Conservation (phyloP, 495 filamentous ascomycete species). For the Podospora sp. region DNA sequence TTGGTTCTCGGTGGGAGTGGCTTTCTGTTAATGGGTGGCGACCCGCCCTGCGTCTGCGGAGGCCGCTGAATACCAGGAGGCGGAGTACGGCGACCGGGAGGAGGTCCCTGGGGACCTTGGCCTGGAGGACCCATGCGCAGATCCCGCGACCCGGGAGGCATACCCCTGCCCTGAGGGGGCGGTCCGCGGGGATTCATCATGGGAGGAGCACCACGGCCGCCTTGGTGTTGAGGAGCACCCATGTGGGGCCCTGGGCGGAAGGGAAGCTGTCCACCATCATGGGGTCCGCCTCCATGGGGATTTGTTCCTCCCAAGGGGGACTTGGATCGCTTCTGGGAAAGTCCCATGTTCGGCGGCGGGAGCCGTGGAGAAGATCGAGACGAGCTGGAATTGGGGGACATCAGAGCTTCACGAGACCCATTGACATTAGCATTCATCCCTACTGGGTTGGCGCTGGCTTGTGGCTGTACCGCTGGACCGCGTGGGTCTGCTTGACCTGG, state of each 20-base stretch:
- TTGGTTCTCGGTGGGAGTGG: conserved; percentile 59
- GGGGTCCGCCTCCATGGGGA: conserved; percentile 9
- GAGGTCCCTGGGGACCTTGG: conserved; percentile 2
- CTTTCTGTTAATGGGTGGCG: conserved; percentile 54
- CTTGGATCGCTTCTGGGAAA: conserved; percentile 36
- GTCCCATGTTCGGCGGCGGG: conserved; percentile 38
- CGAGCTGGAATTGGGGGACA: conserved; percentile 31
- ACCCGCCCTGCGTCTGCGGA: conserved; percentile 34
- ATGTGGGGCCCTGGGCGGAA: conserved; percentile 21
- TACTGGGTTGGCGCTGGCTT: conserved; percentile 44
- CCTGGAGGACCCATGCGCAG: conserved; percentile 20
- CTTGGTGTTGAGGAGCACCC: conserved; percentile 16
- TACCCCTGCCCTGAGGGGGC: conserved; percentile 28
- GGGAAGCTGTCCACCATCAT: conserved; percentile 18
- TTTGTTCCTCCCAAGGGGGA: conserved; percentile 34
- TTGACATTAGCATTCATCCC: conserved; percentile 53
- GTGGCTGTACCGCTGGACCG: conserved; percentile 50
- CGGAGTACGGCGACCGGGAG: conserved; percentile 41
- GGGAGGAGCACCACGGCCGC: conserved; percentile 24
- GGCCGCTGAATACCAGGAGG: conserved; percentile 33
- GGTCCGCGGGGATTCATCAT: conserved; percentile 35
- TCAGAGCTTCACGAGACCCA: conserved; percentile 55
- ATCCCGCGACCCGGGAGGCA: conserved; percentile 22
- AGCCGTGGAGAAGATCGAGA: conserved; percentile 34
- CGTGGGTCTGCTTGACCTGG: conserved; percentile 40